phyloP scores from a whole-genome alignment of 768 basidiomycete genomes.

The Pleurotus pulmonarius region DNA sequence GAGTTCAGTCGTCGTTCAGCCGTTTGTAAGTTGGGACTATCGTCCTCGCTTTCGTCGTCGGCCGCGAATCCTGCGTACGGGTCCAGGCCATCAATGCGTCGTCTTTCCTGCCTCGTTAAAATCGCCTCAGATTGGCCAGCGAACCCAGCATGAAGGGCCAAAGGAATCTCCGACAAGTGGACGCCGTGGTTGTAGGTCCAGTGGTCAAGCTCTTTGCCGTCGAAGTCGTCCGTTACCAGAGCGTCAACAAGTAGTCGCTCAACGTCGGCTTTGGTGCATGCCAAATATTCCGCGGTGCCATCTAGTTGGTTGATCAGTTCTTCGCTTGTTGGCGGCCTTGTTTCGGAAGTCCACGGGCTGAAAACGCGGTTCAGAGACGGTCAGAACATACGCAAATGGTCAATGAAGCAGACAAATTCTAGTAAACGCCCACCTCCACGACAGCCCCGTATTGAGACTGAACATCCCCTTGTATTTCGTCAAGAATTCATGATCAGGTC shows the following conservation, averaged over 20 bases:
- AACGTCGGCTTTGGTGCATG: too few species aligned
- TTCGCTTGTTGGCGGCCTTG: slow-evolving; percentile 27
- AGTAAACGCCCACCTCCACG: slow-evolving; percentile 54
- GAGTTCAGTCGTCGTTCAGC: neutral
- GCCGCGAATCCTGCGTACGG: slow-evolving; percentile 7
- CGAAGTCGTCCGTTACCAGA: neutral
- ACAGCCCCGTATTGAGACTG: slow-evolving; percentile 55
- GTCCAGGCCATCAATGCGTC: slow-evolving; percentile 12
- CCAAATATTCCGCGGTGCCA: neutral
- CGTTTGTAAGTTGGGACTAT: neutral
- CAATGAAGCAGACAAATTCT: neutral
- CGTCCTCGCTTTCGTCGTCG: neutral
- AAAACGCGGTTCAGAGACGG: neutral
- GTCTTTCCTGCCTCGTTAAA: slow-evolving; percentile 38
- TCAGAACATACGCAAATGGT: neutral
- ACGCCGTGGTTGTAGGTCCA: slow-evolving; percentile 13
- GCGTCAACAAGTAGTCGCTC: slow-evolving; percentile 1
- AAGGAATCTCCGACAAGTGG: neutral
- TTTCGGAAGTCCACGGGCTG: slow-evolving; percentile 49
- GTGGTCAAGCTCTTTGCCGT: neutral
- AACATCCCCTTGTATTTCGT: slow-evolving; percentile 57
- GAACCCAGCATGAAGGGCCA: neutral
- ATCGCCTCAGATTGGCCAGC: slow-evolving; percentile 27
- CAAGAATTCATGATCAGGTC: slow-evolving; percentile 28
- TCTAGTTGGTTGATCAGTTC: slow-evolving; percentile 18